Base-by-base conservation (phyloP, 441 rosid genomes). In the Omphalea diandra region DNA sequence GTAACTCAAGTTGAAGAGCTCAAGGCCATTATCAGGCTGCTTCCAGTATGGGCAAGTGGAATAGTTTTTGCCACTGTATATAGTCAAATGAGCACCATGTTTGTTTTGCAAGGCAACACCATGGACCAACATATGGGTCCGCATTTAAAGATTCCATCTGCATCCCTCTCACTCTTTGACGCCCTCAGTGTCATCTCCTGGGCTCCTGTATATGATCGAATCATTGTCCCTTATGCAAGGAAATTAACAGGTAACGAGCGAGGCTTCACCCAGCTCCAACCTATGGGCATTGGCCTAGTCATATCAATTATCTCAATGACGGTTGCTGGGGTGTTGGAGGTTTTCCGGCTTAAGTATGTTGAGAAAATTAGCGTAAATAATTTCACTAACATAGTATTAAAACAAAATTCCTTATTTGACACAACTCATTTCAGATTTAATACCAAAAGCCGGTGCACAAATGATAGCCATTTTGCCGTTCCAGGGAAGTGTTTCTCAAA, bases 1-100 rank as follows among this genome's bases (percentile, higher is more conserved):
- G 94, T 92, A 14, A 90, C 98, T 5, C 97, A 94, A 81, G 90
- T 94, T 0, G 99, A 94, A 71, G 98, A 94, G 75, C 90, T 94
- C 22, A 92, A 94, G 77, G 78, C 96, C 11, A 57, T 94, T 70
- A 78, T 89, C 73, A 76, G 93, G 64, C 57, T 94, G 77, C 92
- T 90, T 9, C 99, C 98, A 2, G 67, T 94, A 53, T 94, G 94
- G 98, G 97, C 96, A 46, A 70, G 94, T 2, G 97, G 99, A 17
- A 94, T 94, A 55, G 79, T 92, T 24, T 94, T 94, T 15, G 77
- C 99, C 0, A 77, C 96, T 0, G 98, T 92, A 1, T 89, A 88
- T 76, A 75, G 90, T 65, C 99, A 94, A 77, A 92, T 94, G 98
- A 80, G 77, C 82, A 92, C 87, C 22, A 85, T 94, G 87, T 90